A percentile compares a stretch with the other conserved stretches of the same genome.
phyloP scores from a whole-genome alignment of 202 grass and related monocot genomes.

The Setaria viridis region DNA sequence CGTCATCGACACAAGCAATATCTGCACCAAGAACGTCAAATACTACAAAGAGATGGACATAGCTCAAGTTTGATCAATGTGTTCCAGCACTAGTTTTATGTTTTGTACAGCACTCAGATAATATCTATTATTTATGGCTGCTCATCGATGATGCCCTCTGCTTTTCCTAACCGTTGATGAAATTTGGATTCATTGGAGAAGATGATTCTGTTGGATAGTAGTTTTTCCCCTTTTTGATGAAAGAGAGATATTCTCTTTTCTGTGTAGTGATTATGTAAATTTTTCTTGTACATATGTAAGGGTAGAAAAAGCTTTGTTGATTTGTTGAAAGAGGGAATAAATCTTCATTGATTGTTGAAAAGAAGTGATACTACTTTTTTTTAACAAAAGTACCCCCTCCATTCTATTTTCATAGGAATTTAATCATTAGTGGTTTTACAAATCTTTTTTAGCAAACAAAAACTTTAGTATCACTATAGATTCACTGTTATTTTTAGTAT shows the following conservation, averaged over 20 bases:
- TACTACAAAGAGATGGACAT: conserved; percentile 65
- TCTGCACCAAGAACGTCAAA: conserved; percentile 51
- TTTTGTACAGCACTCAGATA: conserved; percentile 56
- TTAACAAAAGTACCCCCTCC: background rate
- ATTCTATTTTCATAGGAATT: background rate
- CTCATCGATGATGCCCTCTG: conserved; percentile 10
- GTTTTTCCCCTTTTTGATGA: background rate
- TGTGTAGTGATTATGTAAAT: conserved; percentile 24
- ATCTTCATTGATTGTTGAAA: conserved; percentile 18
- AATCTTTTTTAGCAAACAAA: background rate
- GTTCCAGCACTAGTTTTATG: conserved; percentile 18
- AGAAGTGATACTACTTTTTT: background rate
- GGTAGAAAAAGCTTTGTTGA: background rate
- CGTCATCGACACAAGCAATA: conserved; percentile 47
- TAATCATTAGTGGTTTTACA: background rate
- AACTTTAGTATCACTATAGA: background rate
- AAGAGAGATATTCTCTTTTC: background rate
- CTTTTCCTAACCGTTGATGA: conserved; percentile 6
- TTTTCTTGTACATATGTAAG: conserved; percentile 39
- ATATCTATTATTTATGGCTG: background rate
- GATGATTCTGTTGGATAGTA: background rate
- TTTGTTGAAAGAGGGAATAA: background rate
- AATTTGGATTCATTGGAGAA: background rate
- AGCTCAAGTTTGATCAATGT: conserved; percentile 44
- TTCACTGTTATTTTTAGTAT: background rate